phyloP scores from a whole-genome alignment of 441 rosid species.

The Erysimum cheiri region DNA sequence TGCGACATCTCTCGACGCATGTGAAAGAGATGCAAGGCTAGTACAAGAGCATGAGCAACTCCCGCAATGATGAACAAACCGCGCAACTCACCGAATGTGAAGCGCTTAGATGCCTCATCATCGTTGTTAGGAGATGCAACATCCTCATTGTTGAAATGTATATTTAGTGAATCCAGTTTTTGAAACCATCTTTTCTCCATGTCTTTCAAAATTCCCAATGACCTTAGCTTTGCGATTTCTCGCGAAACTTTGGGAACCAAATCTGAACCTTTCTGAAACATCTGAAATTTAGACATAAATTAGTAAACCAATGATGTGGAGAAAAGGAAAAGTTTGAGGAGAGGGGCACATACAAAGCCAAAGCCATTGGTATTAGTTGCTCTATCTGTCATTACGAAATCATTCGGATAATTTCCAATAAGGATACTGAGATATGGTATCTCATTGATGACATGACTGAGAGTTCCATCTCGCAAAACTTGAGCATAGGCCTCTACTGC shows the following conservation, averaged over 20 bases:
- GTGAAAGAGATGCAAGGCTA: slow-evolving; percentile 27
- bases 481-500: slow-evolving; percentile 25
- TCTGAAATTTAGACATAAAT: slow-evolving; percentile 20
- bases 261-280: slow-evolving; percentile 42
- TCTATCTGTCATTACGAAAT: slow-evolving; percentile 35
- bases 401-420: slow-evolving; percentile 35
- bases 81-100: slow-evolving; percentile 26
- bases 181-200: slow-evolving; percentile 43
- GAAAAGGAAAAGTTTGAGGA: not conserved
- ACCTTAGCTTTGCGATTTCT: slow-evolving; percentile 40
- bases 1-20: slow-evolving; percentile 8
- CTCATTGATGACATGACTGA: slow-evolving; percentile 45
- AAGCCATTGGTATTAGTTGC: slow-evolving; percentile 48
- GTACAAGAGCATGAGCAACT: slow-evolving; percentile 32
- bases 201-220: slow-evolving; percentile 30
- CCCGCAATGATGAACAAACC: slow-evolving; percentile 44
- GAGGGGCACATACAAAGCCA: slow-evolving; percentile 46
- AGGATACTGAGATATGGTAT: slow-evolving; percentile 47
- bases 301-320: not conserved
- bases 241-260: slow-evolving; percentile 34
- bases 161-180: slow-evolving; percentile 27
- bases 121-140: slow-evolving; percentile 21
- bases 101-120: slow-evolving; percentile 20
- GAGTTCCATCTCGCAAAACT: slow-evolving; percentile 23
- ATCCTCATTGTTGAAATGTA: slow-evolving; percentile 3